Evolutionary conservation across 495 filamentous ascomycete species (phyloP).

Genomic region (Talaromyces trachyspermus): DNA sequence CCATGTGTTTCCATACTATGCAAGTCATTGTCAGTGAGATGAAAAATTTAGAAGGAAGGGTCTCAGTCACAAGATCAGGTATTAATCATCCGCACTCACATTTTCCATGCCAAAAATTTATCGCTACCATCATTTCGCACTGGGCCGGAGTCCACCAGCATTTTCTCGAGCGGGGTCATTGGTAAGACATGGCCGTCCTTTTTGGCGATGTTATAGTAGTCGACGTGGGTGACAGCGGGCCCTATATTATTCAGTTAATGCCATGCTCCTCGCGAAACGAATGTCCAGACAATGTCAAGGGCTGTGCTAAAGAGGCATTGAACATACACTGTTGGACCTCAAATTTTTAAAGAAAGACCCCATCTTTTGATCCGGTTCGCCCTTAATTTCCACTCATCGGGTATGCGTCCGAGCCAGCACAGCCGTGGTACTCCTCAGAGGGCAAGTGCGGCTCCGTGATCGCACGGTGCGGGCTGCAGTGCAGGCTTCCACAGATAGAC

Average conservation of each 20-base stretch:
- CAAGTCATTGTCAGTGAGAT: background rate
- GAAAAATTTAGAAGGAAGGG: constrained; percentile 15
- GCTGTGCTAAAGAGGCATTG: background rate
- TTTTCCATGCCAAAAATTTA: constrained; percentile 99
- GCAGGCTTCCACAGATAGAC: too few relatives aligned
- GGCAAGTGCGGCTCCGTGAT: too few relatives aligned
- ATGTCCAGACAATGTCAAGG: too few relatives aligned
- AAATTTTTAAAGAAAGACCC: constrained; percentile 37
- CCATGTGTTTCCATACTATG: constrained; percentile 95
- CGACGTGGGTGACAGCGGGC: constrained; percentile 35
- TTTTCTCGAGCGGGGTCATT: constrained; percentile 74
- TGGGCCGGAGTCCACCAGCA: constrained; percentile 70
- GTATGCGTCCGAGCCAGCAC: too few relatives aligned
- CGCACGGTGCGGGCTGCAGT: too few relatives aligned
- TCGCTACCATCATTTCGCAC: constrained; percentile 84
- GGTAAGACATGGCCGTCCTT: constrained; percentile 64
- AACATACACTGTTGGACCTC: constrained; percentile 36
- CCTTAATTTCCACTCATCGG: background rate
- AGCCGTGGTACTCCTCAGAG: too few relatives aligned
- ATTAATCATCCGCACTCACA: constrained; percentile 49
- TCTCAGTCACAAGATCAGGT: background rate
- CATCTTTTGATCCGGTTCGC: constrained; percentile 25
- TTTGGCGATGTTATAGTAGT: constrained; percentile 45
- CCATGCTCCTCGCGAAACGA: too few relatives aligned
- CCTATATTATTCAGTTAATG: too few relatives aligned